Evolutionary conservation across 2,329 filamentous ascomycete genomes (phyloP).

Genomic region (Xylaria multiplex): DNA sequence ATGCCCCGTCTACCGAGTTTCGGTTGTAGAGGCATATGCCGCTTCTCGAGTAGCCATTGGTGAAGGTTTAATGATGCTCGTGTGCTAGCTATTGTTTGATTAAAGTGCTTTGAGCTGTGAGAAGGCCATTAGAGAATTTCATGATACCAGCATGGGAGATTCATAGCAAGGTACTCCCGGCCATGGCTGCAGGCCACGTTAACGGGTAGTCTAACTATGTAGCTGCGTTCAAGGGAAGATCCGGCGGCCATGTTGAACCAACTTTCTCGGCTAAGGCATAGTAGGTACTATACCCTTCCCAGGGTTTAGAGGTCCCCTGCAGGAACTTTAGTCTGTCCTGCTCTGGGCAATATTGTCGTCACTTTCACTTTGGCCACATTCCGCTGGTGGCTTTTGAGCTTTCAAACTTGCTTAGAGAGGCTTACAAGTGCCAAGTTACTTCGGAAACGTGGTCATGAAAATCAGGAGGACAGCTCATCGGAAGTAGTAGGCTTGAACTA

Average conservation of each 20-base stretch:
- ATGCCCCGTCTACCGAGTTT: neutral
- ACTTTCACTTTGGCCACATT: neutral
- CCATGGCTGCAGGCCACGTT: neutral
- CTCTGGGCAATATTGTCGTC: neutral
- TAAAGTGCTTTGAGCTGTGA: neutral
- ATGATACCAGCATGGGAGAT: neutral
- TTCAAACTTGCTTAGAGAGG: neutral
- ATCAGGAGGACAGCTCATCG: neutral
- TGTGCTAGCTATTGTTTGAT: too few relatives aligned
- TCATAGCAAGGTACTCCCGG: conserved; percentile 8
- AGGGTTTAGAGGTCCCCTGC: neutral
- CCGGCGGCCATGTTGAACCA: neutral
- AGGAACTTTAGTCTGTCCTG: neutral
- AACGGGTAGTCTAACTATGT: neutral
- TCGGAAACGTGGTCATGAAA: neutral
- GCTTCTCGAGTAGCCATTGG: too few relatives aligned
- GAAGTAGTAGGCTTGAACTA: neutral
- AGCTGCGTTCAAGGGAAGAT: neutral
- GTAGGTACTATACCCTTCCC: conserved; percentile 1
- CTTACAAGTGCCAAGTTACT: neutral
- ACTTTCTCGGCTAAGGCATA: neutral
- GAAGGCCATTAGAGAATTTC: neutral
- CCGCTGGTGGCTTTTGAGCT: neutral
- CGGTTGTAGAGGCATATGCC: neutral
- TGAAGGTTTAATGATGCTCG: neutral